Base-by-base conservation (phyloP, 768 basidiomycete genomes). In the Tylopilus cervinicoccineus region DNA sequence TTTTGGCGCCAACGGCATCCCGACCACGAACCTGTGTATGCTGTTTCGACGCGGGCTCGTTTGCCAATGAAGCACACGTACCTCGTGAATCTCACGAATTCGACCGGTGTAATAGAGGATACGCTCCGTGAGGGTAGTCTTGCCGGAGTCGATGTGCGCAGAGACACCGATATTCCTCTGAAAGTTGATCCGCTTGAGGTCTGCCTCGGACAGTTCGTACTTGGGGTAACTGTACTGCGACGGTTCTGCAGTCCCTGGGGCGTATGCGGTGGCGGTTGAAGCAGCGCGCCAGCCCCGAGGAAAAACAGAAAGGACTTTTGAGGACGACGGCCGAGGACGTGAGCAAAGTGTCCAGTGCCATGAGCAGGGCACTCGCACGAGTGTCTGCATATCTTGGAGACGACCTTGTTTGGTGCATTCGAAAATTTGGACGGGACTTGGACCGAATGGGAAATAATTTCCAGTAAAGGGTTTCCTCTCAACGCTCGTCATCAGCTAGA, bases 101-200 rank as follows among this genome's bases (percentile, higher is more conserved):
- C 93, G 83, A 20, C 96, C 95, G 24, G 96, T 98, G 68, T 99
- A 99, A 66, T 83, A 99, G 42, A 99, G 71, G 47, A 98, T 81
- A 12, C 96, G 89, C 63, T 99, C 96, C 24, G 96, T 98, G 57
- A 98, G 70, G 2, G 96, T 99, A 0, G 96, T 99, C 76, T 99
- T 99, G 23, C 96, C 96, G 4, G 93, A 93, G 67, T 96, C 92
- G 55, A 94, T 94, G 62, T 94, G 92, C 1, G 93, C 93, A 4
- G 88, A 91, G 51, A 99, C 88, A 56, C 96, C 96, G 52, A 99
- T 95, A 67, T 99, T 99, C 55, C 96, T 75, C 66, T 98, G 91
- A 49, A 80, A 81, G 19, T 67, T 70, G 34, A 97, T 76, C 11
- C 88, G 76, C 50, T 70, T 61, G 45, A 72, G 53, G 70, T 99